phyloP scores from a whole-genome alignment of 78 protist species.

The Chrysochromulina tobinii region DNA sequence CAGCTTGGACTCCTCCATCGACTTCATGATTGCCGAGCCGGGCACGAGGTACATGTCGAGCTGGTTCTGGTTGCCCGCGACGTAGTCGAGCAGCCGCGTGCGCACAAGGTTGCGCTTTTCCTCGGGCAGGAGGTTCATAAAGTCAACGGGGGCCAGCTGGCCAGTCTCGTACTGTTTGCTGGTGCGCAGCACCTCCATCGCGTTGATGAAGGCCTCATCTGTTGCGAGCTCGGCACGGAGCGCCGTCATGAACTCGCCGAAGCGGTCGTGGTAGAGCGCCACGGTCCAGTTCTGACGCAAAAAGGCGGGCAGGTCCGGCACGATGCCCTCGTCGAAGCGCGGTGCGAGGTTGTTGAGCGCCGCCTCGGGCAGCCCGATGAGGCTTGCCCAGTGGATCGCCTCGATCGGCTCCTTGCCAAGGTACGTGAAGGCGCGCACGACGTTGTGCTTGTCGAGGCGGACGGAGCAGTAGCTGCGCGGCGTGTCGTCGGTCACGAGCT shows the following conservation, averaged over 20 bases:
- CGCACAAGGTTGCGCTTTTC: not conserved
- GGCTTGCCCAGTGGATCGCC: not conserved
- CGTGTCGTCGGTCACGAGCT: not conserved
- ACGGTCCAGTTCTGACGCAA: constrained; percentile 24
- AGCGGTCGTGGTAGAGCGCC: constrained; percentile 46
- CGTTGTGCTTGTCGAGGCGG: not conserved
- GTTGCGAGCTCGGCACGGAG: not conserved
- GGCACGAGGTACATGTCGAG: not conserved
- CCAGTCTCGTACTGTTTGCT: no score
- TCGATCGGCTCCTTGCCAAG: constrained; percentile 5
- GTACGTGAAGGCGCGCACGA: not conserved
- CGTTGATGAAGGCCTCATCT: not conserved
- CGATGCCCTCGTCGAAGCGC: constrained; percentile 8
- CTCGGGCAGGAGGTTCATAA: not conserved
- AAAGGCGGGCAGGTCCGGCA: not conserved
- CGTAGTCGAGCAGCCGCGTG: not conserved
- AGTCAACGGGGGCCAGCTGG: no score
- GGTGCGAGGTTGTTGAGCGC: not conserved
- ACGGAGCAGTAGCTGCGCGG: not conserved
- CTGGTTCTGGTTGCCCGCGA: not conserved
- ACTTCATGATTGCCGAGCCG: not conserved
- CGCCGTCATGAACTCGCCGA: constrained; percentile 26
- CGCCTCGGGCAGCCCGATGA: constrained; percentile 17
- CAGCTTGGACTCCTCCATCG: not conserved
- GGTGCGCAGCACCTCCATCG: not conserved